Evolutionary conservation across 2,329 filamentous ascomycete genomes (phyloP), one percentile per base, ranked within the genome.

Genomic region (Blumeria hordei): DNA sequence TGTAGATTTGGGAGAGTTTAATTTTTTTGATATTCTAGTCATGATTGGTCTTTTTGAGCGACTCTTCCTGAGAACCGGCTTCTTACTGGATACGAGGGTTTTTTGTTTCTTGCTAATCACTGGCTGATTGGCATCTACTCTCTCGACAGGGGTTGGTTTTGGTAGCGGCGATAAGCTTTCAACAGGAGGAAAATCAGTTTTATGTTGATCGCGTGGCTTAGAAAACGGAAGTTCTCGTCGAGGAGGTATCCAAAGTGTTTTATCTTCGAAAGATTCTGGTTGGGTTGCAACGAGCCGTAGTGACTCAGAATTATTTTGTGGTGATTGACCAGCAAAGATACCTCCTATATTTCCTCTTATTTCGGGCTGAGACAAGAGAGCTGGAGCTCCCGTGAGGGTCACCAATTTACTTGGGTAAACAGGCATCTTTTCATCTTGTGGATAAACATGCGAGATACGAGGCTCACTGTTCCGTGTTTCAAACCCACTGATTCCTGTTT

Each of bases 151-250:
- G 0, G 62, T 64, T 21, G 60, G 59, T 45, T 61, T 63, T 16
- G 63, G 59, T 8, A 64, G 56, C 16, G 59, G 59, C 33, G 61
- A 56, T 41, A 62, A 53, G 28, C 58, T 54, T 18, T 45, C 37
- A 39, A 56, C 34, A 18, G 59, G 56, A 34, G 58, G 49, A 36
- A 51, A 37, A 32, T 45, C 21, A 33, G 21, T 16, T 45, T 50
- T 56, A 41, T 14, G 53, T 18, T 36, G 14, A 14, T 54, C 41
- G 53, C 49, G 58, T 12, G 55, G 43, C 16, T 55, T 61, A 5
- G 57, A 55, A 32, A 65, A 65, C 3, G 64, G 63, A n/a, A 64
- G 55, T 45, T 59, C 55, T 49, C 61, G 58, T 55, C 54, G 62
- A 28, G 63, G 62, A 14, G 64, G 62, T 50, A 64, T 58, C 47